phyloP scores from a whole-genome alignment of 2,329 filamentous ascomycete species.

The Colletotrichum tabaci region DNA sequence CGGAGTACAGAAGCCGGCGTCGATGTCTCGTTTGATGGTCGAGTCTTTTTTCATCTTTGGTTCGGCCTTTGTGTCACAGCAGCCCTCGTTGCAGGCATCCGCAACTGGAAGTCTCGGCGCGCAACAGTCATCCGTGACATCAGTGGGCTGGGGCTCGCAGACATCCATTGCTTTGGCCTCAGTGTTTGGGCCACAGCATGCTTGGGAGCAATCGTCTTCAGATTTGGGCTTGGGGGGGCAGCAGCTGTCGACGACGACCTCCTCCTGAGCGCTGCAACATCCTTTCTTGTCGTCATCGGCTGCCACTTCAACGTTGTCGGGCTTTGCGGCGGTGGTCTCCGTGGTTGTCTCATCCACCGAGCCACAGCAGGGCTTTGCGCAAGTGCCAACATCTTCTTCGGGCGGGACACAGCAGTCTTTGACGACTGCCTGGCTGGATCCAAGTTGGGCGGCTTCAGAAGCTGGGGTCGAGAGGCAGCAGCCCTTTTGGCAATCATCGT shows the following conservation, averaged over 20 bases:
- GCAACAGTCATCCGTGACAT: neutral
- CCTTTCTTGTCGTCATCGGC: neutral
- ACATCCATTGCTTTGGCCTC: neutral
- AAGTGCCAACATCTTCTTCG: neutral
- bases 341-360: neutral
- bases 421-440: neutral
- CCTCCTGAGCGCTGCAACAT: neutral
- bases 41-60: neutral
- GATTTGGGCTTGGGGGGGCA: neutral
- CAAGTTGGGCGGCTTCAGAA: neutral
- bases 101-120: neutral
- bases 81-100: neutral
- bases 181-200: neutral
- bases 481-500: slow-evolving; percentile 3
- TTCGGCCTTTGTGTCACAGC: neutral
- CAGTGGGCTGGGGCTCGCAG: neutral
- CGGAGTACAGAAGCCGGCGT: neutral
- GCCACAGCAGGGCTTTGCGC: neutral
- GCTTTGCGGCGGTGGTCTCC: no score
- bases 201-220: neutral
- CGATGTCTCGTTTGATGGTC: neutral
- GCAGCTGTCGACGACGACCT: neutral
- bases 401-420: neutral
- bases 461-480: slow-evolving; percentile 1
- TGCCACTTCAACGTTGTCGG: neutral